Base-by-base conservation (phyloP, 2,329 filamentous ascomycete species). In the Colletotrichum echinochloae region DNA sequence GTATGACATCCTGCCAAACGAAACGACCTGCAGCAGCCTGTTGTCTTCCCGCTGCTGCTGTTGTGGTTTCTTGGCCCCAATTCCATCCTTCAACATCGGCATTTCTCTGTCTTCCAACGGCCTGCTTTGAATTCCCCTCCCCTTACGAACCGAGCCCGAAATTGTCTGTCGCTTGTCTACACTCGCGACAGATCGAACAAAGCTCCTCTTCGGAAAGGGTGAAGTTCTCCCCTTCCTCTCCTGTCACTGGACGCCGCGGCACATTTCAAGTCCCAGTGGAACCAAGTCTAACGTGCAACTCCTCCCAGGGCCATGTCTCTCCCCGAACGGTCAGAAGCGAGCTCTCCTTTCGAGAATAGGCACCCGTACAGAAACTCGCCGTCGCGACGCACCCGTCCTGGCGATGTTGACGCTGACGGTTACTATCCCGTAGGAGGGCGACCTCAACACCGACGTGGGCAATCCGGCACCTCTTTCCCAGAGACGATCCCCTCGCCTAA, bases 381-480 rank as follows among this genome's bases (percentile, higher is more conserved):
- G 33, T 89, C 90, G 64, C 89, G 92, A 76, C 90, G 91, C 75
- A 85, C 83, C 62, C 87, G 87, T 69, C 88, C 89, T 57, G 87
- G 87, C 67, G 93, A 97, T 78, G 83, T 93, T 76, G 94, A 97
- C 79, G 84, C 90, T 46, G 90, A 88, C 65, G 81, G 81, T 59
- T 87, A 87, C 74, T 82, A 80, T 68, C 81, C 83, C 65, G 82
- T 84, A 69, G 76, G 80, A 75, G 76, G 78, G 72, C 76, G 80
- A 72, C 77, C 82, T 76, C 78, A 82, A 56, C 86, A 88, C 82
- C 81, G 85, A 77, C 88, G 87, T 83, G 86, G 84, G 79, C 85
- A 81, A 74, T 91, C 89, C 73, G 84, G 82, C 75, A 85, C 85
- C 72, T 90, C 89, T 51, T 88, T 87, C 77, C 83, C 86, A 76